Percentiles rank a stretch among this genome's conserved stretches.
Conservation (phyloP, 2,329 filamentous ascomycete genomes). For the Penicillium sp. region DNA sequence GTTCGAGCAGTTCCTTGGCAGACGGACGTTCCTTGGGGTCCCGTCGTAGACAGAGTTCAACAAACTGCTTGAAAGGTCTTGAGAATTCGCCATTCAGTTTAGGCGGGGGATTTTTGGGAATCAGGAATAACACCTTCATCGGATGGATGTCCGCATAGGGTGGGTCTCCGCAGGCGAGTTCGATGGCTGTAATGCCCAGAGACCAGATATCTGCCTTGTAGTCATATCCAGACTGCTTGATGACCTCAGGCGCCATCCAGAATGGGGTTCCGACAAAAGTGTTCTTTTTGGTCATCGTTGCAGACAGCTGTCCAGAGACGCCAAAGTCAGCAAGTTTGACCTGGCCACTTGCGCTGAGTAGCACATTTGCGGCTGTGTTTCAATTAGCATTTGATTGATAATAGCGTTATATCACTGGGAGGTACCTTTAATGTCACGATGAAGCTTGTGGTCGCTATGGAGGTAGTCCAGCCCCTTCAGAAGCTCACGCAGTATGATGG, state of each 20-base stretch:
- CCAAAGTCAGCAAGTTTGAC: slow-evolving; percentile 97
- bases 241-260: slow-evolving; percentile 99
- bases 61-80: slow-evolving; percentile 76
- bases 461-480: slow-evolving; percentile 87
- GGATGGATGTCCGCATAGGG: slow-evolving; percentile 95
- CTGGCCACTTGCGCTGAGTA: slow-evolving; percentile 83
- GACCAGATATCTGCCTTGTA: slow-evolving; percentile 99
- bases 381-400: slow-evolving; percentile 10
- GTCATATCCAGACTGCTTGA: slow-evolving; percentile 96
- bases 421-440: slow-evolving; percentile 91
- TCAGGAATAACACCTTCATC: slow-evolving; percentile 96
- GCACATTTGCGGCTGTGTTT: slow-evolving; percentile 76
- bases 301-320: slow-evolving; percentile 90
- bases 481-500: slow-evolving; percentile 86
- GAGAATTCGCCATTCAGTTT: slow-evolving; percentile 74
- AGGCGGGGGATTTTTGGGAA: slow-evolving; percentile 88
- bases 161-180: slow-evolving; percentile 84
- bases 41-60: slow-evolving; percentile 75
- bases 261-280: slow-evolving; percentile 97
- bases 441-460: slow-evolving; percentile 90
- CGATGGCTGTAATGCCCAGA: slow-evolving; percentile 85
- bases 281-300: slow-evolving; percentile 99
- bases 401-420: neutral
- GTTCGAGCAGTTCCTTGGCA: slow-evolving; percentile 78
- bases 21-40: slow-evolving; percentile 85